Conservation (phyloP, 2,329 filamentous ascomycete genomes). For the Curvularia spicifera region DNA sequence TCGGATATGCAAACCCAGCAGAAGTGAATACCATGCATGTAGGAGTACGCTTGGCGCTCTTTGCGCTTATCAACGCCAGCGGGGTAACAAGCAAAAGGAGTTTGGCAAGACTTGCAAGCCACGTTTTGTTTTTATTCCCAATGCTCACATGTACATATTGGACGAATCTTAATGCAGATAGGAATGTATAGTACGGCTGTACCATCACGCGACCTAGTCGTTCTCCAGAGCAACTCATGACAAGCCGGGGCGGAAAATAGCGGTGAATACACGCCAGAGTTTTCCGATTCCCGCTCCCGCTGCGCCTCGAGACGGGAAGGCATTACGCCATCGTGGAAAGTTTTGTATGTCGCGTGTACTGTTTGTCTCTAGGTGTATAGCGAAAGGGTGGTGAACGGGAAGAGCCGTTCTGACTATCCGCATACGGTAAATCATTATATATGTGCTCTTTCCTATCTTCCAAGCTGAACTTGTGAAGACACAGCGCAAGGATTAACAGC, state of each 20-base stretch:
- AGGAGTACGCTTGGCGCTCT: not conserved
- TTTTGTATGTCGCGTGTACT: not conserved
- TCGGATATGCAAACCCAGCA: not conserved
- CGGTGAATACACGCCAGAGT: not conserved
- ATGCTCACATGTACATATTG: not conserved
- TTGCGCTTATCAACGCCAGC: constrained; percentile 1
- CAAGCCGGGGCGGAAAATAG: not conserved
- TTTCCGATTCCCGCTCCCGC: not conserved
- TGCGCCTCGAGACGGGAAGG: not conserved
- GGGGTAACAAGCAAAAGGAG: not conserved
- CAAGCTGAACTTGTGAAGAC: no score
- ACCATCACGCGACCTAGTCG: not conserved
- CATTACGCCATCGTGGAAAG: not conserved
- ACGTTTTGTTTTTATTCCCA: not conserved
- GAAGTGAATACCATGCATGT: not conserved
- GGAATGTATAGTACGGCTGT: not conserved
- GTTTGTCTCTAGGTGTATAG: not conserved
- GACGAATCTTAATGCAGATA: not conserved
- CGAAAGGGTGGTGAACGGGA: not conserved
- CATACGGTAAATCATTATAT: not conserved
- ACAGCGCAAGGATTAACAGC: not conserved
- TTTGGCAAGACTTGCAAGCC: not conserved
- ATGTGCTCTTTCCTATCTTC: no score
- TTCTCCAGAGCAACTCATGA: not conserved
- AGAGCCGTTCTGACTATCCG: not conserved